Percentiles rank a stretch among this genome's conserved stretches.
phyloP scores from a whole-genome alignment of 371 early-diverging fungal species.

The Rhizomucor pusillus region DNA sequence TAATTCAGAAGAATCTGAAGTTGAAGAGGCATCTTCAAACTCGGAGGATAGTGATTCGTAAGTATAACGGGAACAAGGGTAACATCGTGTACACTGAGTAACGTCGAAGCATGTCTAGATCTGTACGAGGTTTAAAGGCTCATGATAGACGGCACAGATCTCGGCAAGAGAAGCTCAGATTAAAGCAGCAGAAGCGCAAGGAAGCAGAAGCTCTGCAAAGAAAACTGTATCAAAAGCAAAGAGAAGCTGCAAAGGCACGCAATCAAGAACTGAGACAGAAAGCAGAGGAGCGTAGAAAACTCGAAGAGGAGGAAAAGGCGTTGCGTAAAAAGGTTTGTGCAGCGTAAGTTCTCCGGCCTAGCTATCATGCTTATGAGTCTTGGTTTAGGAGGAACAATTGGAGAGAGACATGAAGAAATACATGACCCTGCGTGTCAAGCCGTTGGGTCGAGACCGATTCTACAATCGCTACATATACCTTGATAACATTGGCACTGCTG shows the following conservation, averaged over 20 bases:
- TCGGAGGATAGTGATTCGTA: slow-evolving; percentile 28
- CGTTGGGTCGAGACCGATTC: slow-evolving; percentile 83
- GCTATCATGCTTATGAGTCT: background rate
- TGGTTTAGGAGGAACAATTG: slow-evolving; percentile 52
- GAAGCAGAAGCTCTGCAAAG: slow-evolving; percentile 44
- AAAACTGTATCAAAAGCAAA: slow-evolving; percentile 36
- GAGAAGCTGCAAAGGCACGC: slow-evolving; percentile 43
- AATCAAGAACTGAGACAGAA: slow-evolving; percentile 46
- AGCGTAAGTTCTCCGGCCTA: background rate
- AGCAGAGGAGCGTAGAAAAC: slow-evolving; percentile 44
- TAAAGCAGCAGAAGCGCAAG: slow-evolving; percentile 50
- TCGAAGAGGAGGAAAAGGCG: slow-evolving; percentile 50
- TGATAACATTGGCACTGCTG: slow-evolving; percentile 68
- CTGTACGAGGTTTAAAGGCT: slow-evolving; percentile 6
- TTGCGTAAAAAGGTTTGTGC: slow-evolving; percentile 35
- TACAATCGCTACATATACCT: slow-evolving; percentile 83
- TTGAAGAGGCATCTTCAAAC: slow-evolving; percentile 35
- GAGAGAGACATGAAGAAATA: slow-evolving; percentile 64
- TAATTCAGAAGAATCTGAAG: slow-evolving; percentile 21
- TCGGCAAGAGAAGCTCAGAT: slow-evolving; percentile 50
- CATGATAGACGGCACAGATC: slow-evolving; percentile 36
- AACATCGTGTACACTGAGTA: background rate
- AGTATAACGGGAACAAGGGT: background rate
- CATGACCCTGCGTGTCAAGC: slow-evolving; percentile 62
- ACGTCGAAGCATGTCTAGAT: background rate